Base-by-base conservation (phyloP, 345 rosid genomes). In the Mangifera indica region DNA sequence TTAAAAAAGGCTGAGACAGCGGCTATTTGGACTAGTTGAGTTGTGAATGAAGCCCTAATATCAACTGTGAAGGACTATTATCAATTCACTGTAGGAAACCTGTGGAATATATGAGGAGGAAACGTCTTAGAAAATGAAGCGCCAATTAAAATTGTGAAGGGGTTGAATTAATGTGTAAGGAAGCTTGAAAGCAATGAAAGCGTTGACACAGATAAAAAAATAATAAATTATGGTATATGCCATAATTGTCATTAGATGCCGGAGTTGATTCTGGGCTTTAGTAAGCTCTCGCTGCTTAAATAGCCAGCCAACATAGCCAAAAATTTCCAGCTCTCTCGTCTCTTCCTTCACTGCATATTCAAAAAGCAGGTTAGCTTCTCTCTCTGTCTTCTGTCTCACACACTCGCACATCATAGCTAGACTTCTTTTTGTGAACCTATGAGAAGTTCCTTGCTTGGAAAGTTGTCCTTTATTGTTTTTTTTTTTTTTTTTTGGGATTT, bases 331-430 rank as follows among this genome's bases (percentile, higher is more conserved):
- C 54, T 40, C 10, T 18, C 51, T 18, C 14, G 1, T 63, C 25
- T 24, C 62, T 40, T 55, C 22, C 52, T 55, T 40, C 5, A 21
- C 22, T 55, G 52, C 40, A 15, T 22, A 15, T 40, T 49, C 49
- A 44, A 64, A 26, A 44, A 44, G 32, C 62, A 68, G 72, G 72
- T 68, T 24, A 68, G 61, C 40, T 13, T 11, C 13, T 68, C 37
- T 21, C 13, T 54, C 37, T 52, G 7, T 63, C 20, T 11, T 48
- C 17, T 49, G n/a, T 10, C 20, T 10, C 53, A 49, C 6, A 17
- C 15, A 49, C 53, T 24, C 32, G 12, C 29, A 21, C 59, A 20
- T 54, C 20, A 9, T 49, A 29, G 3, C 0, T 49, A 55, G 10
- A 7, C 42, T 20, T 7, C 0, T 20, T 20, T 4, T 20, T 55